These are phyloP conservation scores for Aspergillus taichungensis DNA, from an alignment of 495 filamentous ascomycete species.

Conservation along the genomic window DNA sequence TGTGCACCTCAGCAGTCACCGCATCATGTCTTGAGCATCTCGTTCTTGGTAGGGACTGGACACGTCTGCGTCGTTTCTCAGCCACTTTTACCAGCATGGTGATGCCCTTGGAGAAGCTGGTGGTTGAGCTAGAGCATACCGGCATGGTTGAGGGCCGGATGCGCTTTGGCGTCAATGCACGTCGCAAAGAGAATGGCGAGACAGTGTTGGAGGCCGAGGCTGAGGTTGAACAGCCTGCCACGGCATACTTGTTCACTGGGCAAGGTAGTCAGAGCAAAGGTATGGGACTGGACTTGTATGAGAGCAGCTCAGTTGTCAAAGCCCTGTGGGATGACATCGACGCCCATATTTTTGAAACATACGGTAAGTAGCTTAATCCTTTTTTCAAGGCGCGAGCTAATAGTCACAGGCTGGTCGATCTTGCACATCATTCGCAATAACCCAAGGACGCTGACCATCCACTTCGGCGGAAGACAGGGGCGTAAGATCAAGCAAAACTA, in stretches of 20 bases:
- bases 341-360: conserved; percentile 21
- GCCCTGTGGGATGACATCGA: conserved; percentile 34
- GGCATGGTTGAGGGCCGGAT: conserved; percentile 29
- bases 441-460: conserved; percentile 30
- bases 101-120: conserved; percentile 22
- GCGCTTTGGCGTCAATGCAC: conserved; percentile 17
- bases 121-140: conserved; percentile 21
- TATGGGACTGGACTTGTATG: conserved; percentile 39
- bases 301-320: conserved; percentile 19
- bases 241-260: conserved; percentile 37
- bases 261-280: conserved; percentile 32
- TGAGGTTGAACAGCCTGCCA: conserved; percentile 24
- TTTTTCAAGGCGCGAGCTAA: not conserved
- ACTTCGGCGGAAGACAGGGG: conserved; percentile 32
- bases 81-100: conserved; percentile 29
- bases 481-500: conserved; percentile 29
- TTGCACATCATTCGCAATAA: conserved; percentile 30
- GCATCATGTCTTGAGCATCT: conserved; percentile 13
- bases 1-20: conserved; percentile 21
- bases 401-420: conserved; percentile 23
- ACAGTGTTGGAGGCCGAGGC: conserved; percentile 27
- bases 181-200: conserved; percentile 15
- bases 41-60: conserved; percentile 6
- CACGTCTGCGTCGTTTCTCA: conserved; percentile 16
- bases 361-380: conserved; percentile 18